Base-by-base conservation (phyloP, 2,329 filamentous ascomycete genomes). In the Cercospora sp. region DNA sequence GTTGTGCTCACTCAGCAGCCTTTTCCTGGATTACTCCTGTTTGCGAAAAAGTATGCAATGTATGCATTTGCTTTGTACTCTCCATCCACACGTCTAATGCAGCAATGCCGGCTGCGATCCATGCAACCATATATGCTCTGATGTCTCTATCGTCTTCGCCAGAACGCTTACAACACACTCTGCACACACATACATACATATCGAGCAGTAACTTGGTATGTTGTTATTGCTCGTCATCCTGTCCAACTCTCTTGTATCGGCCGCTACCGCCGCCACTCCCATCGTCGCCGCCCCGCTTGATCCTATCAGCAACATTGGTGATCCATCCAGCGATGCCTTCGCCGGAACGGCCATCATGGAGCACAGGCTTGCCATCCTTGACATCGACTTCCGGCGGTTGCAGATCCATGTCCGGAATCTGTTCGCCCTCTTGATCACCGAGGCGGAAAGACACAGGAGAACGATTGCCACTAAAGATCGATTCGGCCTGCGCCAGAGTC, bases 391-490 rank as follows among this genome's bases (percentile, higher is more conserved):
- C 85, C 1, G 93, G 92, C 5, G 92, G 91, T 49, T 96, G 89
- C 66, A 97, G 91, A 74, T 93, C 89, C 66, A 97, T 84, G 8
- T 91, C 90, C 0, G 93, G 93, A 68, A 97, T 93, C 7, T 89
- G 88, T 71, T 84, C 88, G 34, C 74, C 77, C 57, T 75, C 68
- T 21, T 74, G 69, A 6, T 69, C 72, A 64, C 79, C 76, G 58
- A 93, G 87, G 73, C 92, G 90, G 72, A 93, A 88, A 10, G 91
- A 94, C 37, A 91, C 87, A 1, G 92, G 92, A n/a, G 94, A 97
- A 53, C 89, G 88, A 63, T 79, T 76, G 45, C 86, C 86, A 55
- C 89, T 88, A 80, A 97, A 89, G 10, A 97, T 84, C 2, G 93
- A 93, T n/a, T 91, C 92, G 8, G 90, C 89, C 81, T 97, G 93